Evolutionary conservation across 805 yeast species (phyloP), one percentile per base, ranked within the genome.

Genomic region (Hanseniaspora singularis): DNA sequence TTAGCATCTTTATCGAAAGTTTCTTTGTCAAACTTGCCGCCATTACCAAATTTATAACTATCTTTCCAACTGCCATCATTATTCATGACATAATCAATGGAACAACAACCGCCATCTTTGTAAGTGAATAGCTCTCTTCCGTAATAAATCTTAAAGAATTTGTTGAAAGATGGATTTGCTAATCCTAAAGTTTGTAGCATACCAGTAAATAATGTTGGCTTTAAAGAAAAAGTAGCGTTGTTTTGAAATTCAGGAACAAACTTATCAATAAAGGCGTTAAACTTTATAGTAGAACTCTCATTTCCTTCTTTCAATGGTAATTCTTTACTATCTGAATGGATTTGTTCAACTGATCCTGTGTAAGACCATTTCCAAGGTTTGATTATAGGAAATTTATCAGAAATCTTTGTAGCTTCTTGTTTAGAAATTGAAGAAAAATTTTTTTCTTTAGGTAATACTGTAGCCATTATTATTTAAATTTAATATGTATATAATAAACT

Each of bases 101-200:
- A 75, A 49, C 81, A 75, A 24, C 74, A 69, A 6, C 89, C 89
- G 10, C 80, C 81, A 56, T 86, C 95, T 3, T 67, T 57, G 49
- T 73, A 73, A 30, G 60, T 61, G 38, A 76, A 65, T 9, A 81
- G 57, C 54, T 81, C 75, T 55, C 96, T 71, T 2, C 94, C 94
- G 53, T 86, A 88, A 60, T 76, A 76, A 2, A 83, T 73, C 36
- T 64, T 64, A 52, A 79, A 80, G 24, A 62, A 61, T 34, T 66
- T 64, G n/a, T 74, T 66, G 49, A 72, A 71, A 48, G 70, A 70
- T 32, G 76, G 73, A 19, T 69, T 62, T 2, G 79, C 73, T 38
- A 88, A 75, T 56, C 75, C 78, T 58, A 81, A 57, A 2, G 95
- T 86, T 62, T 88, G 96, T 23, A 84, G 62, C 48, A 80, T 72